Base-by-base conservation (phyloP, 345 rosid species). In the Brassica rapa region DNA sequence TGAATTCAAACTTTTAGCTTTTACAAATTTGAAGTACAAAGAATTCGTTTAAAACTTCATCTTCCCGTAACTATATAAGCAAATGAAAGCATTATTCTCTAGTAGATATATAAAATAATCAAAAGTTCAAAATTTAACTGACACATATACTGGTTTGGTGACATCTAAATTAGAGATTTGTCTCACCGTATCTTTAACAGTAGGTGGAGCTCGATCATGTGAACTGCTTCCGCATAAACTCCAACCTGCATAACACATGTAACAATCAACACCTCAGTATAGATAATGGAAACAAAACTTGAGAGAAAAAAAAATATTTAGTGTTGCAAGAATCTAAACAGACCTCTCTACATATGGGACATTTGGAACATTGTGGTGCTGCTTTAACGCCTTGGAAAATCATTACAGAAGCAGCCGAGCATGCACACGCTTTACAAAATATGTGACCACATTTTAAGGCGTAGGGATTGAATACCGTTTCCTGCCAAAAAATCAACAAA, bases 301-400 rank as follows among this genome's bases (percentile, higher is more conserved):
- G 29, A 66, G 46, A 25, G 32, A 51, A 30, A 4, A 67, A 67
- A 49, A 39, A 10, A 9, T 2, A 10, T 35, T 71, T 62, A 68
- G 21, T 51, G 55, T 63, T 64, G 61, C 60, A 74, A 74, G 8
- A 74, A 60, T 49, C 25, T 70, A 77, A 39, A 74, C 83, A 55
- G 56, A 92, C 99, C 96, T 95, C 96, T 92, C 98, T 87, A 66
- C 98, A 95, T n/a, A 91, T 68, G 2, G 99, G 93, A 84, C 99
- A 95, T 76, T 86, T 91, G 1, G 91, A 87, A 74, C 83, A 77
- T 21, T 80, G 60, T 41, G 88, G 80, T 11, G 98, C 90, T 29
- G 85, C 77, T 86, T 87, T 90, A 66, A 90, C 82, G 62, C 97
- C 97, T 83, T 93, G 84, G n/a, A 86, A 84, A 51, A 89, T 83